Evolutionary conservation across 2,329 filamentous ascomycete species (phyloP).

Genomic region (Microcyclosporella mali): DNA sequence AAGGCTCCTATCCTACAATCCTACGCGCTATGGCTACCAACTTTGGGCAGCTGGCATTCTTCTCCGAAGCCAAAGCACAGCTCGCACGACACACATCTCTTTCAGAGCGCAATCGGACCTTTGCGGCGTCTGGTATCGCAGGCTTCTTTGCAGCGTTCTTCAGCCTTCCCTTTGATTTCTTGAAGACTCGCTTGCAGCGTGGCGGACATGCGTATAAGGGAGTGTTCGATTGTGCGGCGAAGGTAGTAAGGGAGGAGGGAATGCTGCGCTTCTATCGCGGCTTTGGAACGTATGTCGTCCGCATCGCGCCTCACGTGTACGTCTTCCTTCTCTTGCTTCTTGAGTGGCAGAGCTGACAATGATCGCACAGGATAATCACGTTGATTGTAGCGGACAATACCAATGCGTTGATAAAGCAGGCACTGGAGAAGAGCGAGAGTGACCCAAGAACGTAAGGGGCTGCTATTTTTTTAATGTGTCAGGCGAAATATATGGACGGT

Average conservation of each 20-base stretch:
- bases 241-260: conserved; percentile 82
- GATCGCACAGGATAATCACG: conserved; percentile 10
- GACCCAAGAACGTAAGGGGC: no score
- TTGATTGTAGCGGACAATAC: conserved; percentile 18
- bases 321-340: background rate
- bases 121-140: conserved; percentile 78
- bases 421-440: background rate
- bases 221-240: conserved; percentile 81
- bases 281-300: conserved; percentile 80
- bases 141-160: conserved; percentile 97
- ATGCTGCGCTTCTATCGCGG: conserved; percentile 86
- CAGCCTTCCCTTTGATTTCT: conserved; percentile 91
- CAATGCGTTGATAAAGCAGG: conserved; percentile 8
- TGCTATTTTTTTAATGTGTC: no score
- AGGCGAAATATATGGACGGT: no score
- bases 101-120: conserved; percentile 60
- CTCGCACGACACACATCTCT: conserved; percentile 62
- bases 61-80: conserved; percentile 87
- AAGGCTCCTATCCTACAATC: conserved; percentile 81
- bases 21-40: conserved; percentile 95
- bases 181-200: conserved; percentile 94
- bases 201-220: conserved; percentile 77
- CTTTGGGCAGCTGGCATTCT: conserved; percentile 93
- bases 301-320: conserved; percentile 16
- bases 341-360: background rate